Evolutionary conservation across 371 early-diverging fungal species (phyloP), one percentile per base, ranked within the genome.

Genomic region (Circinella umbellata): DNA sequence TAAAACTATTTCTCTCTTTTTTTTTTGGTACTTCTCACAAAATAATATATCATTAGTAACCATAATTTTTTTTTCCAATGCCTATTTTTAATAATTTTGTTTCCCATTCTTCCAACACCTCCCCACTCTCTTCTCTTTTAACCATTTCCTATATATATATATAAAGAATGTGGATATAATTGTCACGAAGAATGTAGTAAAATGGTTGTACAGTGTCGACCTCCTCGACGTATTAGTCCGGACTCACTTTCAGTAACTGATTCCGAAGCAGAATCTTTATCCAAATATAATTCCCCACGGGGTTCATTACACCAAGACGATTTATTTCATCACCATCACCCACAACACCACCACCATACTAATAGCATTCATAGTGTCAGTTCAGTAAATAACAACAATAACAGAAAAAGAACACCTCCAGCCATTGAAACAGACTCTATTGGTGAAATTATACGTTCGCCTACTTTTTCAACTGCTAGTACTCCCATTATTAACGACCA

Each of bases 211-310:
- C 78, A 82, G 59, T 82, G 80, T 67, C 61, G 78, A 47, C 70
- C 73, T 20, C 54, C 72, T 27, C 68, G 82, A 64, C 75, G 78
- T 9, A 64, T 64, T 36, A 80, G 78, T 57, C 78, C 80, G 57
- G 78, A 79, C 64, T 73, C 76, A 17, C 68, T 82, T 3, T 82
- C 82, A 42, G 73, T 82, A 4, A 82, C 82, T 3, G 82, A 82
- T 66, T 81, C 82, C 18, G 82, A 82, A 69, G 78, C 79, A 38
- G 81, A 81, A 62, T 81, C 81, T 5, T 53, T 80, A 55, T 75
- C 79, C 1, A 81, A 76, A 71, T 69, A 77, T 39, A 39, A 65
- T 27, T 66, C 71, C 34, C 71, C 69, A 17, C 51, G 63, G 20
- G 57, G 65, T 10, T 64, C 66, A 4, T 17, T 70, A 36, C 65